Conservation (phyloP, 805 yeast genomes). For the Zygosaccharomyces bisporus region DNA sequence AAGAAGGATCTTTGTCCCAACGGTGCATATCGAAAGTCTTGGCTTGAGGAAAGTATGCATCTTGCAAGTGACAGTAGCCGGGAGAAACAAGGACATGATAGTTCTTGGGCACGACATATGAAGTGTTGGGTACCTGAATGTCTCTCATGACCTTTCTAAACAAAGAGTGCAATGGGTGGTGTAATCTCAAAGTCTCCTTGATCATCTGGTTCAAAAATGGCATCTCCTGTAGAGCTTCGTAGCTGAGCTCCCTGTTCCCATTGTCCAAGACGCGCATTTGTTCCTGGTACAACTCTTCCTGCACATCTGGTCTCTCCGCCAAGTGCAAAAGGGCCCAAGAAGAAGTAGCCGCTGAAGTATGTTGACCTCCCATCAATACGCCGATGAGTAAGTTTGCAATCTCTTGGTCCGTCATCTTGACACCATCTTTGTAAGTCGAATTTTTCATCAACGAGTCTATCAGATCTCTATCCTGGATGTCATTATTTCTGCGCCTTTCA, state of each 20-base stretch:
- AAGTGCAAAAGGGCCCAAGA: constrained; percentile 92
- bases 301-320: constrained; percentile 81
- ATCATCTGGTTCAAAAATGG: constrained; percentile 77
- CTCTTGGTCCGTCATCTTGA: constrained; percentile 89
- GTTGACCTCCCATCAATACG: constrained; percentile 98
- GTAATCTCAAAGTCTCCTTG: constrained; percentile 92
- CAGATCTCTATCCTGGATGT: constrained; percentile 80
- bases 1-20: constrained; percentile 56
- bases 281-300: constrained; percentile 75
- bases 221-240: constrained; percentile 79
- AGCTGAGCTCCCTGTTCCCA: constrained; percentile 58
- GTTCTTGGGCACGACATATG: constrained; percentile 80
- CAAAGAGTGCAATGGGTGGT: constrained; percentile 93
- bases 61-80: constrained; percentile 80
- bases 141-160: constrained; percentile 85
- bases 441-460: constrained; percentile 80
- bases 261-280: constrained; percentile 59
- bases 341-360: constrained; percentile 93
- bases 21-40: constrained; percentile 75
- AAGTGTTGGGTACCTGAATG: constrained; percentile 73
- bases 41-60: constrained; percentile 76
- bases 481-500: constrained; percentile 70
- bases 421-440: constrained; percentile 90
- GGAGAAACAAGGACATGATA: constrained; percentile 91
- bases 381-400: constrained; percentile 93